A percentile compares a stretch with the other conserved stretches of the same genome.
phyloP scores from a whole-genome alignment of 2,329 filamentous ascomycete species.

The Fusarium sp. region DNA sequence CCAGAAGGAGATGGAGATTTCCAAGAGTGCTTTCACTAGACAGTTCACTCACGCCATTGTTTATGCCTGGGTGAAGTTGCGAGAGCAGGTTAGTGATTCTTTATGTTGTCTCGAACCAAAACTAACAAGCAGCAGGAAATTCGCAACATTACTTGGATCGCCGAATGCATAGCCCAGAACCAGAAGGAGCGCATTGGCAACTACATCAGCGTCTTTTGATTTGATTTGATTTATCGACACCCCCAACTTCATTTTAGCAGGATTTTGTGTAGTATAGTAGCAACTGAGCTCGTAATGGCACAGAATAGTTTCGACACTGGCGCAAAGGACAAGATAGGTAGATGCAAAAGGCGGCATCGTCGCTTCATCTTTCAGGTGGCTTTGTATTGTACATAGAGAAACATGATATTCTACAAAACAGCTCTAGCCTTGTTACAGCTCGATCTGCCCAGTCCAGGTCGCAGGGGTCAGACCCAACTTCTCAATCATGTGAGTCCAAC shows the following conservation, averaged over 20 bases:
- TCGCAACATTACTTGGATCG: slow-evolving; percentile 99
- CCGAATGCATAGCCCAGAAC: slow-evolving; percentile 99
- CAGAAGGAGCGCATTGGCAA: slow-evolving; percentile 99
- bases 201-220: slow-evolving; percentile 96
- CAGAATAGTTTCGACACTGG: slow-evolving; percentile 47
- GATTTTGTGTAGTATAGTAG: slow-evolving; percentile 59
- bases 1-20: slow-evolving; percentile 99
- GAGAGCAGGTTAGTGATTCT: slow-evolving; percentile 81
- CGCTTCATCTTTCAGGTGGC: slow-evolving; percentile 46
- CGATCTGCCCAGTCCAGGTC: slow-evolving; percentile 90
- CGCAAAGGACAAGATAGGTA: slow-evolving; percentile 48
- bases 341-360: slow-evolving; percentile 45
- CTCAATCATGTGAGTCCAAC: slow-evolving; percentile 88
- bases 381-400: slow-evolving; percentile 63
- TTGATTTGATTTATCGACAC: slow-evolving; percentile 56
- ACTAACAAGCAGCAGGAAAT: slow-evolving; percentile 78
- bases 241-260: slow-evolving; percentile 45
- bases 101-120: slow-evolving; percentile 5
- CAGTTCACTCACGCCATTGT: slow-evolving; percentile 96
- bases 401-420: slow-evolving; percentile 57
- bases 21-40: slow-evolving; percentile 91
- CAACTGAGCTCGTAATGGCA: slow-evolving; percentile 53
- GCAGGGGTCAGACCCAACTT: slow-evolving; percentile 87
- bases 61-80: slow-evolving; percentile 96
- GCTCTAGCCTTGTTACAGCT: slow-evolving; percentile 42